A percentile compares a stretch with the other conserved stretches of the same genome.
phyloP scores from a whole-genome alignment of 2,329 filamentous ascomycete species.

The Cercospora sesami region DNA sequence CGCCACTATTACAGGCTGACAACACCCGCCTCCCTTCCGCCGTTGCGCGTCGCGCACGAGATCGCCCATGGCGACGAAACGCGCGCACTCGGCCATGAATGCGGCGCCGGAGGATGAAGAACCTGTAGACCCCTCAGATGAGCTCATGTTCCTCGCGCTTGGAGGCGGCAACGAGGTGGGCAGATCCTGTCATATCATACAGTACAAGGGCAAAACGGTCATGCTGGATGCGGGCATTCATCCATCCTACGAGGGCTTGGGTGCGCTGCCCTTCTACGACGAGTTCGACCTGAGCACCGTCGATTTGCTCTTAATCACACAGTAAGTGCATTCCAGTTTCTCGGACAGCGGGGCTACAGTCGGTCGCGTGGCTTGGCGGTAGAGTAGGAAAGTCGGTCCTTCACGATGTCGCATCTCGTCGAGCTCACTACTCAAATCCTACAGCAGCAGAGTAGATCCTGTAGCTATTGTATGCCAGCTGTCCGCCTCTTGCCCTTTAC shows the following conservation, averaged over 20 bases:
- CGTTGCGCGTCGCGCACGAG: conserved; percentile 20
- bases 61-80: conserved; percentile 81
- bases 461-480: conserved; percentile 41
- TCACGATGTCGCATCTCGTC: not conserved
- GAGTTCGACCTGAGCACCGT: conserved; percentile 97
- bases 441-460: conserved; percentile 27
- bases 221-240: conserved; percentile 99
- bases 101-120: conserved; percentile 72
- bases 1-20: not conserved
- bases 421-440: conserved; percentile 9
- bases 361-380: not conserved
- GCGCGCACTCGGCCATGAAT: conserved; percentile 63
- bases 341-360: not conserved
- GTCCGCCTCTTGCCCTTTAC: conserved; percentile 15
- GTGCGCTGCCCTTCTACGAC: conserved; percentile 93
- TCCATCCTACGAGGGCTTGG: conserved; percentile 90
- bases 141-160: conserved; percentile 89
- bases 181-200: conserved; percentile 93
- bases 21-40: not conserved
- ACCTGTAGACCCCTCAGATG: conserved; percentile 87
- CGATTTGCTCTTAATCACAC: conserved; percentile 95
- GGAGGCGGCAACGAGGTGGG: conserved; percentile 97
- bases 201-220: conserved; percentile 98
- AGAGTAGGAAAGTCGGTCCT: not conserved
- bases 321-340: conserved; percentile 67